A percentile compares a stretch with the other conserved stretches of the same genome.
phyloP scores from a whole-genome alignment of 2,329 filamentous ascomycete species.

The Penicillium freii region DNA sequence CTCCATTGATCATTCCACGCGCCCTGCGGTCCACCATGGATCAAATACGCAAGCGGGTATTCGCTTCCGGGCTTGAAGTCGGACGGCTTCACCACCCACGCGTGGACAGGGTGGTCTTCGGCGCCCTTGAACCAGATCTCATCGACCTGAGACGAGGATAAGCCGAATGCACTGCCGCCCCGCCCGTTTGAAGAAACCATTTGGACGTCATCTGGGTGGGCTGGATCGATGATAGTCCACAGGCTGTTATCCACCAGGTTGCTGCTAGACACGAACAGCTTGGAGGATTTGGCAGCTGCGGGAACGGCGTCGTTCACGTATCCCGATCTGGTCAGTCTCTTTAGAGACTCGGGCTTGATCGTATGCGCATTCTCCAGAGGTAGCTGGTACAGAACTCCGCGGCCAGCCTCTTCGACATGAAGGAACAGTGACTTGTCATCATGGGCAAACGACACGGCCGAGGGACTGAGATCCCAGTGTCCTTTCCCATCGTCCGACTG shows the following conservation, averaged over 20 bases:
- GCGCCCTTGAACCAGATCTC: slow-evolving; percentile 50
- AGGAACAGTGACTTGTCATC: slow-evolving; percentile 44
- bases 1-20: slow-evolving; percentile 57
- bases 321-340: slow-evolving; percentile 43
- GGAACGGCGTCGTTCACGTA: slow-evolving; percentile 42
- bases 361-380: slow-evolving; percentile 30
- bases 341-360: slow-evolving; percentile 32
- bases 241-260: slow-evolving; percentile 47
- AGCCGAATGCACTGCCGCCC: slow-evolving; percentile 41
- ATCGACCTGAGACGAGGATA: slow-evolving; percentile 43
- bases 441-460: slow-evolving; percentile 40
- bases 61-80: slow-evolving; percentile 46
- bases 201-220: slow-evolving; percentile 27
- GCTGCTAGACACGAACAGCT: slow-evolving; percentile 45
- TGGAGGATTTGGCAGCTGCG: slow-evolving; percentile 33
- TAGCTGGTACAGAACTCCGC: slow-evolving; percentile 45
- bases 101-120: slow-evolving; percentile 44
- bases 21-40: slow-evolving; percentile 53
- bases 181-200: slow-evolving; percentile 41
- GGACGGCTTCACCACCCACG: slow-evolving; percentile 50
- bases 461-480: slow-evolving; percentile 45
- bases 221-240: slow-evolving; percentile 43
- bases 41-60: slow-evolving; percentile 55
- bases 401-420: slow-evolving; percentile 43
- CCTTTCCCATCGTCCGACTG: slow-evolving; percentile 38